Evolutionary conservation across 164 flowering plant species (phyloP).

Genomic region (Chimonanthus salicifolius): DNA sequence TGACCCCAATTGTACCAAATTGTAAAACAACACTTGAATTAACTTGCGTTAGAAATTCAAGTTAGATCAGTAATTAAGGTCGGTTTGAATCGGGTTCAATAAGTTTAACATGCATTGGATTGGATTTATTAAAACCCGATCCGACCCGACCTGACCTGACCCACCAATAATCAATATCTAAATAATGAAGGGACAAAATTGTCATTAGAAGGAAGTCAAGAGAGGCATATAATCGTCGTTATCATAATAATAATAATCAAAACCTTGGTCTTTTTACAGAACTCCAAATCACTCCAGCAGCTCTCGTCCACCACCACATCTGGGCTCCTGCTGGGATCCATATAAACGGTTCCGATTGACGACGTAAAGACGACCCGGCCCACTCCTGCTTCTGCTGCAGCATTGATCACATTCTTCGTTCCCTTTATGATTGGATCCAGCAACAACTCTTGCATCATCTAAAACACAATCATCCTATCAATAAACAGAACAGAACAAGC

Average conservation of each 20-base stretch:
- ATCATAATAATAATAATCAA: neutral
- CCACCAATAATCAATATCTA: neutral
- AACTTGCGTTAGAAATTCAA: too few relatives aligned
- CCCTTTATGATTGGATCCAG: conserved; percentile 91
- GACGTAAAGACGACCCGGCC: conserved; percentile 86
- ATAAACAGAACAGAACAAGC: neutral
- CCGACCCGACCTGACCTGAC: neutral
- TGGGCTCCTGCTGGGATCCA: conserved; percentile 77
- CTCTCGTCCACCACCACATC: conserved; percentile 78
- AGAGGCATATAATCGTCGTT: neutral
- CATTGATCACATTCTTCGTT: conserved; percentile 66
- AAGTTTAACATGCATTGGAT: neutral
- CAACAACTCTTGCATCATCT: conserved; percentile 49
- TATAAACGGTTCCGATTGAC: conserved; percentile 82
- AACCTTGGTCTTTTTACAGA: conserved; percentile 92
- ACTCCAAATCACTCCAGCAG: conserved; percentile 97
- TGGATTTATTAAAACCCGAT: neutral
- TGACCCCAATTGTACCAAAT: too few relatives aligned
- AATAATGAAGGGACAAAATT: neutral
- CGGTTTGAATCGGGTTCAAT: neutral
- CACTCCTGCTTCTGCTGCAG: conserved; percentile 72
- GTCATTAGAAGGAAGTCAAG: neutral
- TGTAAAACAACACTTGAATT: too few relatives aligned
- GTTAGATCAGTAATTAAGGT: too few relatives aligned
- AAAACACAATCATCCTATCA: too few relatives aligned